Base-by-base conservation (phyloP, 2,329 filamentous ascomycete genomes). In the Helotiales sp. region DNA sequence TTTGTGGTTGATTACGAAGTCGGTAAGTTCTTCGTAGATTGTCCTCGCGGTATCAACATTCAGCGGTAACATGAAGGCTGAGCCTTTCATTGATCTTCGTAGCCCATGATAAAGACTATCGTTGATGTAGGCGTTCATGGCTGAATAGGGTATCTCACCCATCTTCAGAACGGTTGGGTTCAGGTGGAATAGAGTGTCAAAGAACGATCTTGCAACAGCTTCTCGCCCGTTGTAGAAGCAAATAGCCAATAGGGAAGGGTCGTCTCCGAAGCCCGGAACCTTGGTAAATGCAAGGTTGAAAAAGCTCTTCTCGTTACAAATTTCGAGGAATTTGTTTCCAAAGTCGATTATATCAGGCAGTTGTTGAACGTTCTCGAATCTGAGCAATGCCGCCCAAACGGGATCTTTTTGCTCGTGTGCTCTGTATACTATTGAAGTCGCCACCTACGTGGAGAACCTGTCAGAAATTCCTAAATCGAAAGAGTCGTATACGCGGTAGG, bases 1-100 rank as follows among this genome's bases (percentile, higher is more conserved):
- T 5, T 71, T 68, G 26, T 59, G 24, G 1, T 64, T 60, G 6
- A 72, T 49, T 1, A 80, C 68, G 40, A 79, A 77, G 1, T 65
- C 70, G 6, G 68, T 63, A 30, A 77, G 77, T 17, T 78, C 74
- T 0, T 72, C 66, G 24, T 76, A 69, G 17, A 79, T 60, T 5
- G 63, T 52, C 34, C 71, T 58, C 3, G 78, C 75, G 26, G 78
- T 76, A 0, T 26, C 49, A 0, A 71, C 30, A 22, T 71, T 64
- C 0, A 81, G 63, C 0, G 80, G 79, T 2, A 77, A 50, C 28
- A 77, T 76, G 67, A 79, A 78, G 1, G 76, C 76, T 0, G 75
- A 76, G 17, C 78, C 78, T 62, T 77, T 77, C 65, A 80, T 79
- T 15, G 73, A 74, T 67, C 78, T 79, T 37, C 80, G 74, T 6